phyloP scores from a whole-genome alignment of 2,329 filamentous ascomycete genomes.

The Stagonosporopsis chrysanthemi region DNA sequence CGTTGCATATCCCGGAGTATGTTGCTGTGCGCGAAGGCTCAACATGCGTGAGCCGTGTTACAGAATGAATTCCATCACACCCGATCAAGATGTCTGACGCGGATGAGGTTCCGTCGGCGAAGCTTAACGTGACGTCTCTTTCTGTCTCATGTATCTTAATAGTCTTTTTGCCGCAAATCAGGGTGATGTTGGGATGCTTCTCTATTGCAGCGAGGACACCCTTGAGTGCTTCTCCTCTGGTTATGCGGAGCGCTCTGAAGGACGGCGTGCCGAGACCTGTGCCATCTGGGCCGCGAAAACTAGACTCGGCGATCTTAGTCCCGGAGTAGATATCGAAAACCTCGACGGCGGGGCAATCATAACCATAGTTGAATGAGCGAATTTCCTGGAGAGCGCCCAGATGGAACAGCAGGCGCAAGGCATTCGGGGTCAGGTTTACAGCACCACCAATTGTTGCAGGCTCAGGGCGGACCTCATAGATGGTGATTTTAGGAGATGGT shows the following conservation, averaged over 20 bases:
- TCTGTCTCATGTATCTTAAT: constrained; percentile 52
- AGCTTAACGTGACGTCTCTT: constrained; percentile 52
- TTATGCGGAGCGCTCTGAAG: constrained; percentile 55
- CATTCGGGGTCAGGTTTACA: constrained; percentile 68
- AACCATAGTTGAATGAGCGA: constrained; percentile 50
- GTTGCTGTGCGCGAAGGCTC: constrained; percentile 53
- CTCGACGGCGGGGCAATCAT: constrained; percentile 54
- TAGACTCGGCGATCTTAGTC: constrained; percentile 53
- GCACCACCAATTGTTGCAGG: constrained; percentile 64
- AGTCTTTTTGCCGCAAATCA: constrained; percentile 55
- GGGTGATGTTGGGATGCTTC: constrained; percentile 51
- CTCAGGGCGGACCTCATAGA: constrained; percentile 58
- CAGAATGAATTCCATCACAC: constrained; percentile 62
- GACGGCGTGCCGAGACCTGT: constrained; percentile 55
- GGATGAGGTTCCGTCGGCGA: constrained; percentile 55
- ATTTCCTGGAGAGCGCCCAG: constrained; percentile 58
- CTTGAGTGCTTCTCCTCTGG: constrained; percentile 54
- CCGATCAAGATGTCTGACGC: constrained; percentile 61
- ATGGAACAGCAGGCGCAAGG: constrained; percentile 62
- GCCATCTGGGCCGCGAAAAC: constrained; percentile 52
- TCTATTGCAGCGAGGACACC: constrained; percentile 52
- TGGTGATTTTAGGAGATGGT: constrained; percentile 50
- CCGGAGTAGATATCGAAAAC: constrained; percentile 55
- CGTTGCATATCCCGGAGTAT: constrained; percentile 57
- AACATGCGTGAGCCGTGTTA: constrained; percentile 54